Conservation (phyloP, 2,329 filamentous ascomycete genomes). For the Aspergillus hortae region DNA sequence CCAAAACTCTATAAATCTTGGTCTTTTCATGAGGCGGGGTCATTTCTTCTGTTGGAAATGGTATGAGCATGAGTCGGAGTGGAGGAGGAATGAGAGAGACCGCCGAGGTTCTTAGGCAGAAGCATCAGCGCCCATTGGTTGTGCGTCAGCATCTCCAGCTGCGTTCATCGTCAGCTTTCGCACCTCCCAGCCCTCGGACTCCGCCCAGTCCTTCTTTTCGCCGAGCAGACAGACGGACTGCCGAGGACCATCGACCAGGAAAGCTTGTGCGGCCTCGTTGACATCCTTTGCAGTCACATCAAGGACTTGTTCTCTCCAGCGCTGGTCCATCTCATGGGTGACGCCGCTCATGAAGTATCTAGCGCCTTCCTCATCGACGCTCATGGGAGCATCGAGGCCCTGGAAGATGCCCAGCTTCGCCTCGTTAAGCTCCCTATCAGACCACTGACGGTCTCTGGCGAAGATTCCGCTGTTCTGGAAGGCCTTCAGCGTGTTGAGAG, state of each 20-base stretch:
- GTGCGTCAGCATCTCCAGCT: slow-evolving; percentile 39
- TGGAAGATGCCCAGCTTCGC: slow-evolving; percentile 96
- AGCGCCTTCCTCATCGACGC: slow-evolving; percentile 86
- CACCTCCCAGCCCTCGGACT: slow-evolving; percentile 66
- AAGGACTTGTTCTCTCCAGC: slow-evolving; percentile 74
- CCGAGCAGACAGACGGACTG: slow-evolving; percentile 72
- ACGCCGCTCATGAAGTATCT: slow-evolving; percentile 79
- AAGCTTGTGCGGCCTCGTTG: slow-evolving; percentile 73
- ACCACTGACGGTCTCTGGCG: slow-evolving; percentile 79
- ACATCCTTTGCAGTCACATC: slow-evolving; percentile 83
- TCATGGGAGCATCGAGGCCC: slow-evolving; percentile 78
- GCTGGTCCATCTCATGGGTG: slow-evolving; percentile 84
- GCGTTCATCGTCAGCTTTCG: slow-evolving; percentile 65
- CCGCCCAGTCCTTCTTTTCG: slow-evolving; percentile 74
- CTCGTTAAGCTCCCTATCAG: slow-evolving; percentile 82
- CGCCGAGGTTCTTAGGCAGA: slow-evolving; percentile 15
- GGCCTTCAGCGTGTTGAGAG: slow-evolving; percentile 78
- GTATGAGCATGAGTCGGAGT: neutral
- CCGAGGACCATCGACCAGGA: slow-evolving; percentile 65
- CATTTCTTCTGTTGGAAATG: too few relatives aligned
- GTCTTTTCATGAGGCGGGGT: too few relatives aligned
- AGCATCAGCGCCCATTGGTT: slow-evolving; percentile 14
- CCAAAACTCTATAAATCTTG: neutral
- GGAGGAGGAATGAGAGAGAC: neutral
- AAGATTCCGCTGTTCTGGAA: slow-evolving; percentile 80